phyloP scores from a whole-genome alignment of 2,329 filamentous ascomycete species.

The Thelonectria discophora region DNA sequence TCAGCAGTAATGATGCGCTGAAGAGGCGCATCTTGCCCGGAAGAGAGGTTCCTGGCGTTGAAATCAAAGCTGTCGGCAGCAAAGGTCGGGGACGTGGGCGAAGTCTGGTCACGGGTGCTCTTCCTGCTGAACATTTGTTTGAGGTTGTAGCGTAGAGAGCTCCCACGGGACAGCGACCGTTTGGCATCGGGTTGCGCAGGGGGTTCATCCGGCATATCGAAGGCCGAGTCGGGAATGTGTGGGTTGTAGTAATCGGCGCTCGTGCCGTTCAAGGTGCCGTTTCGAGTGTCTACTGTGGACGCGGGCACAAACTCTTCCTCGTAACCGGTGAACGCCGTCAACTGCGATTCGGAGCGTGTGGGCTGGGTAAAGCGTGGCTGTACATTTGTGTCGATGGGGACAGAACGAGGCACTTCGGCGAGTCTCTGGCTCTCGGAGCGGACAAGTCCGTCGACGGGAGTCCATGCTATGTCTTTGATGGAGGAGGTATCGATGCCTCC shows the following conservation, averaged over 20 bases:
- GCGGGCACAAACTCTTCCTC: constrained; percentile 42
- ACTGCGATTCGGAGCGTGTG: constrained; percentile 28
- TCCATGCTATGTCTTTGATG: constrained; percentile 42
- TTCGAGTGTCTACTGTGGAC: constrained; percentile 41
- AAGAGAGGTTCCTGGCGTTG: constrained; percentile 8
- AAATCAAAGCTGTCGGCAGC: constrained; percentile 29
- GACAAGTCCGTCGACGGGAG: constrained; percentile 28
- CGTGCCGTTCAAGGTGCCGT: constrained; percentile 47
- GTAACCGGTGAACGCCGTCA: constrained; percentile 36
- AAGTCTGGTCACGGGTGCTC: constrained; percentile 45
- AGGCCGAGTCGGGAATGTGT: constrained; percentile 52
- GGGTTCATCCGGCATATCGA: constrained; percentile 48
- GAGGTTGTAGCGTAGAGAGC: constrained; percentile 49
- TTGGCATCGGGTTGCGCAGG: constrained; percentile 36
- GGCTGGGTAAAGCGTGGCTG: constrained; percentile 22
- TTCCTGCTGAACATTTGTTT: constrained; percentile 49
- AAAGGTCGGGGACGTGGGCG: constrained; percentile 37
- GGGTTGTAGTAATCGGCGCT: constrained; percentile 55
- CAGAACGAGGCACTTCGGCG: constrained; percentile 21
- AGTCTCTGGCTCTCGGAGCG: constrained; percentile 29
- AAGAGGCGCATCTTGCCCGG: constrained; percentile 31
- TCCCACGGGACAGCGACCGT: constrained; percentile 45
- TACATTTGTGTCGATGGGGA: constrained; percentile 32
- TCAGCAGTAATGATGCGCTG: constrained; percentile 38
- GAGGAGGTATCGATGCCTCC: constrained; percentile 38